Evolutionary conservation across 75 land plant species (phyloP).

Genomic region (Picea glauca): DNA sequence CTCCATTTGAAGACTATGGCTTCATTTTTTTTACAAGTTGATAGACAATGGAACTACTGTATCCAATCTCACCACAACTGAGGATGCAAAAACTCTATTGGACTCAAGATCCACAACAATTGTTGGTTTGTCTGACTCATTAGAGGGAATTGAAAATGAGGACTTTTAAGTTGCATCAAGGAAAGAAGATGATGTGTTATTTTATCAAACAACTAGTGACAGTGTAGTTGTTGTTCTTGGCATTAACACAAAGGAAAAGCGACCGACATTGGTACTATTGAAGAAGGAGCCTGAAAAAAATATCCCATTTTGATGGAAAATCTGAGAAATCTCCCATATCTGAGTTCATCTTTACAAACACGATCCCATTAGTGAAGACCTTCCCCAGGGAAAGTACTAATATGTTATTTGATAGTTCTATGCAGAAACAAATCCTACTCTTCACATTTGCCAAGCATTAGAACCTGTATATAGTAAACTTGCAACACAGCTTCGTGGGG

Average conservation of each 20-base stretch:
- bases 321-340: conserved; percentile 48
- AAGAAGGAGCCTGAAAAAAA: conserved; percentile 82
- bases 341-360: conserved; percentile 68
- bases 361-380: conserved; percentile 54
- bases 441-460: too few relatives aligned
- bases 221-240: conserved; percentile 69
- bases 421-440: too few relatives aligned
- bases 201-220: conserved; percentile 60
- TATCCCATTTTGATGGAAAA: conserved; percentile 50
- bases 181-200: conserved; percentile 75
- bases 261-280: conserved; percentile 69
- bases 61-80: conserved; percentile 38
- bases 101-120: conserved; percentile 40
- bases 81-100: conserved; percentile 66
- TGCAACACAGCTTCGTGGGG: conserved; percentile 56
- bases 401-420: too few relatives aligned
- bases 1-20: too few relatives aligned
- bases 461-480: conserved; percentile 88
- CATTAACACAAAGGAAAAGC: conserved; percentile 38
- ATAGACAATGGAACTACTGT: conserved; percentile 70
- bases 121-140: conserved; percentile 61
- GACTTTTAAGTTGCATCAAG: conserved; percentile 76
- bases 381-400: conserved; percentile 61
- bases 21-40: too few relatives aligned
- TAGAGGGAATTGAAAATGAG: conserved; percentile 63